Conservation (phyloP, 306 rosid species). For the Vachellia collinsii region DNA sequence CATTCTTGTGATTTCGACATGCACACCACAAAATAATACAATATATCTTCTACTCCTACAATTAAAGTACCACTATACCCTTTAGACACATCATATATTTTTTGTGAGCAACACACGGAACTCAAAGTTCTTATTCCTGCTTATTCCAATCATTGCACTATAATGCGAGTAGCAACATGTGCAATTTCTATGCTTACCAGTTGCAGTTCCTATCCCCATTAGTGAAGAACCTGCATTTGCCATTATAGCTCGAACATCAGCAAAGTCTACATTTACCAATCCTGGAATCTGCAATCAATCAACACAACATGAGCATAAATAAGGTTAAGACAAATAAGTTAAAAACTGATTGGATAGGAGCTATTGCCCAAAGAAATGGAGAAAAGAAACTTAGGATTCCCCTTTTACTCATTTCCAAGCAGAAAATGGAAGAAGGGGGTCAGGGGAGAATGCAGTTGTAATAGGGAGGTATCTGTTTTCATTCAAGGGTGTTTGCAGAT, state of each 20-base stretch:
- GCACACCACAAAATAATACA: not conserved
- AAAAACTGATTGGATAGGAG: constrained; percentile 1
- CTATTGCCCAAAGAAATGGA: constrained; percentile 25
- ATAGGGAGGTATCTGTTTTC: constrained; percentile 13
- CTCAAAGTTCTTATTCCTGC: not conserved
- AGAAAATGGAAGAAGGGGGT: not conserved
- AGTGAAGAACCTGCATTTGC: constrained; percentile 97
- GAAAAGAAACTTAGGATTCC: constrained; percentile 13
- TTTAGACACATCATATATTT: not conserved
- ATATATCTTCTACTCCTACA: not conserved
- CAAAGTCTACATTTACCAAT: constrained; percentile 93
- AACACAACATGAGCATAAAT: constrained; percentile 23
- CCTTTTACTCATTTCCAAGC: constrained; percentile 4
- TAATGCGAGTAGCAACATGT: not conserved
- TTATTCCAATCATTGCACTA: not conserved
- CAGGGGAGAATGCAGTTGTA: not conserved
- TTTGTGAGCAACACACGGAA: not conserved
- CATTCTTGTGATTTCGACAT: not conserved
- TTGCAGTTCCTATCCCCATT: constrained; percentile 99
- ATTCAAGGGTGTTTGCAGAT: constrained; percentile 26
- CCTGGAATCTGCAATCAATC: constrained; percentile 87
- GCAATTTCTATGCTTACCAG: constrained; percentile 65
- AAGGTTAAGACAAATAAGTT: constrained; percentile 16
- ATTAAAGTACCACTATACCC: not conserved
- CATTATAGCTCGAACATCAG: constrained; percentile 99